phyloP scores from a whole-genome alignment of 192 early-diverging fungal species.

The Rhizoclosmatium sp. region DNA sequence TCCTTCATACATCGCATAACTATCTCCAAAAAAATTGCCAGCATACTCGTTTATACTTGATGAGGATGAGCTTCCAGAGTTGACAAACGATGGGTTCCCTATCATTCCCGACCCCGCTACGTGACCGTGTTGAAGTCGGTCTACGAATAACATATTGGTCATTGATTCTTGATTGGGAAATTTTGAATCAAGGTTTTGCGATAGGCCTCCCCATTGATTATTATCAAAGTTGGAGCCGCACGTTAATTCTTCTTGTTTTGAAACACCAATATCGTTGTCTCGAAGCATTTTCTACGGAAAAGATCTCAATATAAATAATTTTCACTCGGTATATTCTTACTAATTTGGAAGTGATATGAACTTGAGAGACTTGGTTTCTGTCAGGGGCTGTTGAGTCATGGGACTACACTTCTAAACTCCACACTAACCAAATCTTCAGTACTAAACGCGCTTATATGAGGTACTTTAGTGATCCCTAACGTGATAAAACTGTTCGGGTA shows the following conservation, averaged over 20 bases:
- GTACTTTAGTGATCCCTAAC: too few relatives aligned
- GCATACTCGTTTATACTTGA: slow-evolving; percentile 30
- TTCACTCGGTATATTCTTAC: too few relatives aligned
- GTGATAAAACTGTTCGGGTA: too few relatives aligned
- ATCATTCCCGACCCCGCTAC: slow-evolving; percentile 27
- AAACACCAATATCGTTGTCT: background rate
- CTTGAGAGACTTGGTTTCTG: too few relatives aligned
- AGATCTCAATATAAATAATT: background rate
- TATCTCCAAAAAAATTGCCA: slow-evolving; percentile 3
- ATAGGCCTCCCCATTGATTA: slow-evolving; percentile 12
- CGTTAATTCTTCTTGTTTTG: background rate
- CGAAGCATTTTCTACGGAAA: slow-evolving; percentile 15
- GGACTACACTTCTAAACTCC: too few relatives aligned
- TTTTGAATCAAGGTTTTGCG: background rate
- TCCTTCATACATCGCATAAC: slow-evolving; percentile 12
- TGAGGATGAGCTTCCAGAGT: slow-evolving; percentile 15
- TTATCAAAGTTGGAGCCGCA: background rate
- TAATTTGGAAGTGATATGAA: too few relatives aligned
- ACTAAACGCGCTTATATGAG: too few relatives aligned
- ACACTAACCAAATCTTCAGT: too few relatives aligned
- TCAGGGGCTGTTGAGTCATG: too few relatives aligned
- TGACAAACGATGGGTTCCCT: slow-evolving; percentile 12
- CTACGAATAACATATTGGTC: background rate
- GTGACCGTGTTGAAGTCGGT: background rate
- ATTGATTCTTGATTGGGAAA: slow-evolving; percentile 19